Base-by-base conservation (phyloP, 2,329 filamentous ascomycete genomes). In the Xylaria sp. region DNA sequence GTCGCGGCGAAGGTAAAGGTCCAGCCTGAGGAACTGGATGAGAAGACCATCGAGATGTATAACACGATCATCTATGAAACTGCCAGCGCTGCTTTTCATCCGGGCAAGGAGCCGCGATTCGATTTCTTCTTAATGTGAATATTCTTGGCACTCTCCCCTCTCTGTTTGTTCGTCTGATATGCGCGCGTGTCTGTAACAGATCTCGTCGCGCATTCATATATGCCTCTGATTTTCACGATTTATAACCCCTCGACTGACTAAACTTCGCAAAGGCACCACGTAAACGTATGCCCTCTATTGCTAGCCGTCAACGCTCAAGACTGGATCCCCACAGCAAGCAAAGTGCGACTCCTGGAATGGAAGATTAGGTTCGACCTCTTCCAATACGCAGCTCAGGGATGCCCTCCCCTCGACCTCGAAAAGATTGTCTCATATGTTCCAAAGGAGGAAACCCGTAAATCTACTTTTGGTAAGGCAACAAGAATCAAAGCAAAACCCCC, bases 351-450 rank as follows among this genome's bases (percentile, higher is more conserved):
- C 0, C 80, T 97, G 7, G 90, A 95, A 76, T 94, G 88, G 86
- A 96, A 96, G 76, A 90, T 89, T 52, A 86, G 92, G 43, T 77
- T 88, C 68, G 91, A 95, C 73, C 78, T 96, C 5, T 72, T 88
- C 5, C 82, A 92, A 77, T 97, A 96, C 74, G 85, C 89, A 0
- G 90, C 89, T 1, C 83, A 90, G 9, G 84, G 84, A 3, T 84
- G 82, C 1, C 89, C 92, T 0, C 76, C 83, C 0, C 82, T 94
- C 0, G 77, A 83, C 0, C 60, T 86, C 0, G 81, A 87, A 3
- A 83, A 87, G 50, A 84, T 96, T 56, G 76, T 75, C 0, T 72
- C 76, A 0, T 94, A 95, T 71, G 75, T 77, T 1, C 83, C 88
- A 0, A 83, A 79, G 59, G 77, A 79, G 50, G 69, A 71, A 3